A percentile compares a stretch with the other conserved stretches of the same genome.
phyloP scores from a whole-genome alignment of 768 basidiomycete species.

The Tephrocybe sp. region DNA sequence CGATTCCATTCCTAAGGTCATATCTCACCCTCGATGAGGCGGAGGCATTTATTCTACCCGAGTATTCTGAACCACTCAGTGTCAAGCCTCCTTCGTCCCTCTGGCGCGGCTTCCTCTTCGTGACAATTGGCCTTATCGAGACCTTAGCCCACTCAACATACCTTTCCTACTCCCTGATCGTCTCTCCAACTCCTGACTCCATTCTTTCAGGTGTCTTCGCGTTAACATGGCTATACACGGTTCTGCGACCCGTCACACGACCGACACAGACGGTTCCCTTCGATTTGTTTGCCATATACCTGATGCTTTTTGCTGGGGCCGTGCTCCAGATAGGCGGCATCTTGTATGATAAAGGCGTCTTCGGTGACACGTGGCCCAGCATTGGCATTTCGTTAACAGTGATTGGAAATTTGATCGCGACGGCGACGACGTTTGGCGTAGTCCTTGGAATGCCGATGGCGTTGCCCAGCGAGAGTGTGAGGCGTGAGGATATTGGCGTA shows the following conservation, averaged over 20 bases:
- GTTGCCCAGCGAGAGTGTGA: constrained; percentile 53
- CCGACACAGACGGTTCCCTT: constrained; percentile 60
- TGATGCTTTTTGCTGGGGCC: constrained; percentile 41
- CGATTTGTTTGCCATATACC: constrained; percentile 63
- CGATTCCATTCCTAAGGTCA: constrained; percentile 21
- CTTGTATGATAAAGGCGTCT: constrained; percentile 47
- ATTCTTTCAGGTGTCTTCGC: constrained; percentile 46
- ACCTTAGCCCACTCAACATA: constrained; percentile 56
- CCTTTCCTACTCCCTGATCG: constrained; percentile 51
- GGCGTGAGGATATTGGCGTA: constrained; percentile 53
- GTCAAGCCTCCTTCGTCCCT: constrained; percentile 31
- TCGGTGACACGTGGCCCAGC: constrained; percentile 40
- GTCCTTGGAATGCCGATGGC: constrained; percentile 63
- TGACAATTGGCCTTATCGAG: constrained; percentile 53
- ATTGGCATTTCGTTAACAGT: constrained; percentile 24
- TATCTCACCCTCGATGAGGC: constrained; percentile 57
- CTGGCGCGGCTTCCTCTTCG: constrained; percentile 61
- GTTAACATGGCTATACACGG: constrained; percentile 64
- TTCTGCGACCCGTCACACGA: constrained; percentile 45
- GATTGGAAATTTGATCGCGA: constrained; percentile 40
- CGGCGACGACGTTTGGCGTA: constrained; percentile 41
- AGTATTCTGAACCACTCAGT: constrained; percentile 3
- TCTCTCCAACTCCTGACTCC: constrained; percentile 23
- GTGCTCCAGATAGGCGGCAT: constrained; percentile 51
- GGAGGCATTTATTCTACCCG: constrained; percentile 30